phyloP scores from a whole-genome alignment of 129 eudicot species.

The Tagetes erecta region DNA sequence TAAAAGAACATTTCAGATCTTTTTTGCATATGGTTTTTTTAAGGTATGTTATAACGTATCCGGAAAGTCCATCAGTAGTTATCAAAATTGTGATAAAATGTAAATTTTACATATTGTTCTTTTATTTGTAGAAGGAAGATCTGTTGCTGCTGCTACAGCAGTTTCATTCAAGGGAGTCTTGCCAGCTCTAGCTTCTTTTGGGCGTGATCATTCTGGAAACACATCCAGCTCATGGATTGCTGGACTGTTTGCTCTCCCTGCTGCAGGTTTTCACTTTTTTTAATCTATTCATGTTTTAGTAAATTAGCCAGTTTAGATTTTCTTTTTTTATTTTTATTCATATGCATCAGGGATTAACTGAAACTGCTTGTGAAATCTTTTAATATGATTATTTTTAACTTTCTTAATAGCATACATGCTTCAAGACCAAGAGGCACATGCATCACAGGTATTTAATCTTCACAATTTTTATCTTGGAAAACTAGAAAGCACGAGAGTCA shows the following conservation, averaged over 20 bases:
- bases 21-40: background rate
- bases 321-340: background rate
- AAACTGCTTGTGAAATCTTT: slow-evolving; percentile 5
- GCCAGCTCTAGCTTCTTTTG: slow-evolving; percentile 64
- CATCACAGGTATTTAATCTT: slow-evolving; percentile 61
- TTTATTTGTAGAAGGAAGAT: slow-evolving; percentile 60
- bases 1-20: background rate
- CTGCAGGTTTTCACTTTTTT: slow-evolving; percentile 60
- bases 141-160: slow-evolving; percentile 63
- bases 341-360: background rate
- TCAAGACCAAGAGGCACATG: slow-evolving; percentile 88
- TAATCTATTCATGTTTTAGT: background rate
- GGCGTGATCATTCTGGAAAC: slow-evolving; percentile 56
- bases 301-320: background rate
- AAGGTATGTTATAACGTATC: background rate
- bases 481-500: background rate
- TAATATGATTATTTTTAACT: background rate
- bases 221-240: slow-evolving; percentile 68
- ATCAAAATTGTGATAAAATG: background rate
- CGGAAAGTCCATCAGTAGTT: background rate
- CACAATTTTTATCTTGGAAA: background rate
- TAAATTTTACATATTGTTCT: background rate
- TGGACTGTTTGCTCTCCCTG: slow-evolving; percentile 82
- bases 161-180: slow-evolving; percentile 61
- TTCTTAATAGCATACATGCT: slow-evolving; percentile 73